phyloP scores from a whole-genome alignment of 352 stramenopile species.

The Pythium guiyangense region DNA sequence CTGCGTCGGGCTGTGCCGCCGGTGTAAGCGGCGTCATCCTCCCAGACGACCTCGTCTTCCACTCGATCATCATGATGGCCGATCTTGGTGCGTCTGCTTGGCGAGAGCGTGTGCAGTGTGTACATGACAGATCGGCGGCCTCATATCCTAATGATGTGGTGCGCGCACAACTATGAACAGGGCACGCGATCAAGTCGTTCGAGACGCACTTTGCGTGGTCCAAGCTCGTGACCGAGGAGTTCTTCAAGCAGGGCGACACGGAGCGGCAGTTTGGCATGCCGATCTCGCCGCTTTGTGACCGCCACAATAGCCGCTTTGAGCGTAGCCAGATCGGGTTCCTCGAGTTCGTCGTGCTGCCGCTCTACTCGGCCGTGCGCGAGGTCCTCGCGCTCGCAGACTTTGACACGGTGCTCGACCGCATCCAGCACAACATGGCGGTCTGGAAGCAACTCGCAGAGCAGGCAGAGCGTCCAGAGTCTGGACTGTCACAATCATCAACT shows the following conservation, averaged over 20 bases:
- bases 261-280: slow-evolving; percentile 50
- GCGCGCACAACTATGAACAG: neutral
- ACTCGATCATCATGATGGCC: slow-evolving; percentile 74
- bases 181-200: slow-evolving; percentile 64
- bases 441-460: slow-evolving; percentile 30
- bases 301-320: slow-evolving; percentile 42
- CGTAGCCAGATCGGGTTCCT: slow-evolving; percentile 72
- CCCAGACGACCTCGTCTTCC: slow-evolving; percentile 50
- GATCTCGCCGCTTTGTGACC: slow-evolving; percentile 66
- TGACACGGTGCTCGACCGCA: slow-evolving; percentile 36
- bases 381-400: slow-evolving; percentile 44
- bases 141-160: neutral
- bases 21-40: slow-evolving; percentile 6
- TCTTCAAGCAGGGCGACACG: slow-evolving; percentile 60
- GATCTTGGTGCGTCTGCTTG: slow-evolving; percentile 29
- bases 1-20: neutral
- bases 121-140: neutral
- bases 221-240: slow-evolving; percentile 58
- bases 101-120: too few relatives aligned
- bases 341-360: slow-evolving; percentile 66
- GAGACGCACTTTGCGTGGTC: slow-evolving; percentile 53
- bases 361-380: slow-evolving; percentile 45
- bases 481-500: too few relatives aligned
- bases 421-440: slow-evolving; percentile 39
- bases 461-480: slow-evolving; percentile 1